Base-by-base conservation (phyloP, 176 grass and related monocot genomes). In the Chrysopogon serrulatus region DNA sequence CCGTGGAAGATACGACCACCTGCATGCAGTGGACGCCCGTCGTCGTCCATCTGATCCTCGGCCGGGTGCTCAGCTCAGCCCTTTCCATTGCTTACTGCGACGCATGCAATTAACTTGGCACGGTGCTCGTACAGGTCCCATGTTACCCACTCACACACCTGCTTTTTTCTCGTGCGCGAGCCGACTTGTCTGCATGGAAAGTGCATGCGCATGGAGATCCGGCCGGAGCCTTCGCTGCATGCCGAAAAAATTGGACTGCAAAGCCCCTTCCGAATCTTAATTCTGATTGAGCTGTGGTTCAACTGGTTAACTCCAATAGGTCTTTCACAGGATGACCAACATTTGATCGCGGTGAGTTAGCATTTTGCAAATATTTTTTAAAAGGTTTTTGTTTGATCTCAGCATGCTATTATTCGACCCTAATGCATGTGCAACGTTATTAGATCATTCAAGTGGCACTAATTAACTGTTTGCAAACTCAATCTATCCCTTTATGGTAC, bases 101-200 rank as follows among this genome's bases (percentile, higher is more conserved):
- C 37, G 26, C 27, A 51, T 21, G 45, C 71, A 32, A 80, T 10
- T 10, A 62, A 62, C 11, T 23, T 36, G 21, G 23, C 24, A 42
- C 77, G 63, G 62, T 80, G 78, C 63, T 67, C 17, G 77, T 68
- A 68, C 63, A 53, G 13, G 32, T 26, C 63, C 21, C 63, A 80
- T 47, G 78, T 27, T 53, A 68, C 63, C 21, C 19, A 68, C 77
- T 67, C 63, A 48, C 63, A 53, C 31, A 12, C 15, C 44, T 37
- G 78, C 63, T 80, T 80, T 68, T 80, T 68, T 68, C 63, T 80
- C 78, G 64, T 68, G 78, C 64, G 78, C 61, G 30, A 33, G 28
- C 3, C 1, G 62, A 21, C 77, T 79, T 79, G 78, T 23, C 26
- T 16, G 21, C 15, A 32, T 27, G 31, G 63, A 37, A 53, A 68